Evolutionary conservation across 306 rosid genomes (phyloP).

Genomic region (Sechiopsis laciniata): DNA sequence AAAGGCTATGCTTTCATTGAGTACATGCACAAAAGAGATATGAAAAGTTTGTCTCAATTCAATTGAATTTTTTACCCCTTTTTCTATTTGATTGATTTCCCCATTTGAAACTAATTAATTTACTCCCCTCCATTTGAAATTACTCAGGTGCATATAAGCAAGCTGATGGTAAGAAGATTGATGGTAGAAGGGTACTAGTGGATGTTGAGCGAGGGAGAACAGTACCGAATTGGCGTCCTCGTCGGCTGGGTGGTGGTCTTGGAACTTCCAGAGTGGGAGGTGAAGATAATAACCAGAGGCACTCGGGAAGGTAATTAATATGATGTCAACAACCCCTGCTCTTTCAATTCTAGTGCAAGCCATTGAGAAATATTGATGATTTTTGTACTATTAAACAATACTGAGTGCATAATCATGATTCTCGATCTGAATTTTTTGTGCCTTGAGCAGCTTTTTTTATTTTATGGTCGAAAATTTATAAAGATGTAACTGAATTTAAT

Average conservation of each 20-base stretch:
- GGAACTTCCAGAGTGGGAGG: constrained; percentile 97
- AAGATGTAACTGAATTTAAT: background rate
- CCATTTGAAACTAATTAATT: background rate
- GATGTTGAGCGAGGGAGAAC: constrained; percentile 99
- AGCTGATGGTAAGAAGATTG: constrained; percentile 97
- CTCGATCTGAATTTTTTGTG: background rate
- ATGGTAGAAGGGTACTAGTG: constrained; percentile 92
- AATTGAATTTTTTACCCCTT: background rate
- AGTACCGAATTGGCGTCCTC: constrained; percentile 99
- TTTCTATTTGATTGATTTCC: constrained; percentile 12
- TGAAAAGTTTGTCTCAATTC: constrained; percentile 63
- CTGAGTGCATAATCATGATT: background rate
- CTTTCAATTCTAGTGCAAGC: background rate
- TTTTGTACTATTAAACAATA: background rate
- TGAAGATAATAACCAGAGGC: constrained; percentile 66
- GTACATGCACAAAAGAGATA: constrained; percentile 88
- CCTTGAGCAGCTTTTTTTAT: background rate
- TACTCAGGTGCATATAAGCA: constrained; percentile 95
- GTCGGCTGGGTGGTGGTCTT: constrained; percentile 96
- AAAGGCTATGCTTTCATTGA: constrained; percentile 93
- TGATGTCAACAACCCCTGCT: background rate
- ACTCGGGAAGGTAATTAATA: constrained; percentile 68
- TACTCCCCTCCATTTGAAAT: constrained; percentile 12
- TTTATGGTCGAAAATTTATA: background rate
- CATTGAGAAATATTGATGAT: background rate